Conservation (phyloP, 2,329 filamentous ascomycete species). For the Fusarium circinatum region DNA sequence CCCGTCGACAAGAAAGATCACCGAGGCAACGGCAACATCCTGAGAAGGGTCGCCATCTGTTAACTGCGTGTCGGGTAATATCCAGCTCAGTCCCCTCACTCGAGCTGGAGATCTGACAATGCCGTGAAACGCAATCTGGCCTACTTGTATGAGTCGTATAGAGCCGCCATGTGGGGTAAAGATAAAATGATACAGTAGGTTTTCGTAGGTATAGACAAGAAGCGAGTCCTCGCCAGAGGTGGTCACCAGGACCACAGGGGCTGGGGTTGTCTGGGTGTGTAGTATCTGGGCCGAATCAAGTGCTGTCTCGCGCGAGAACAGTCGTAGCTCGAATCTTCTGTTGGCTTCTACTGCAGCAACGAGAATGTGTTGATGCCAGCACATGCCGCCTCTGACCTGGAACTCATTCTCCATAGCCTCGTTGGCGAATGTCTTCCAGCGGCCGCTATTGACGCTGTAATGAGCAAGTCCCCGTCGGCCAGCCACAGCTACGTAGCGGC, state of each 20-base stretch:
- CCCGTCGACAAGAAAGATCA: slow-evolving; percentile 95
- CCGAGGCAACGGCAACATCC: slow-evolving; percentile 92
- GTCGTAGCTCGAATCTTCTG: slow-evolving; percentile 83
- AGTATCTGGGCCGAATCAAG: slow-evolving; percentile 79
- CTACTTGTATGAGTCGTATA: slow-evolving; percentile 88
- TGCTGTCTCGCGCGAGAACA: slow-evolving; percentile 87
- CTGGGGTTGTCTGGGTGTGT: slow-evolving; percentile 80
- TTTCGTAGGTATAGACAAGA: slow-evolving; percentile 96
- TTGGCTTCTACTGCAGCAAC: slow-evolving; percentile 92
- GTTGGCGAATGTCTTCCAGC: slow-evolving; percentile 95
- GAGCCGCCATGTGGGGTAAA: slow-evolving; percentile 77
- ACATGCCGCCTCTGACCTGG: slow-evolving; percentile 94
- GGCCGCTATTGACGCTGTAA: slow-evolving; percentile 92
- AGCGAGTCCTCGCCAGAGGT: slow-evolving; percentile 93
- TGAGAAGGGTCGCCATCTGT: slow-evolving; percentile 93
- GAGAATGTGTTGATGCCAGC: slow-evolving; percentile 96
- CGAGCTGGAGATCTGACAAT: slow-evolving; percentile 93
- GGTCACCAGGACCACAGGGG: slow-evolving; percentile 89
- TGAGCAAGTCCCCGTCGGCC: slow-evolving; percentile 91
- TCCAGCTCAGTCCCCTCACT: slow-evolving; percentile 94
- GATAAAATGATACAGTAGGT: slow-evolving; percentile 93
- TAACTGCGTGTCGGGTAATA: slow-evolving; percentile 89
- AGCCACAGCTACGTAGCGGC: slow-evolving; percentile 95
- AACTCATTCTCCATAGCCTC: slow-evolving; percentile 87
- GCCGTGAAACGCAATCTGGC: slow-evolving; percentile 96